Evolutionary conservation across 495 filamentous ascomycete species (phyloP).

Genomic region (Glutinoglossum americanum): DNA sequence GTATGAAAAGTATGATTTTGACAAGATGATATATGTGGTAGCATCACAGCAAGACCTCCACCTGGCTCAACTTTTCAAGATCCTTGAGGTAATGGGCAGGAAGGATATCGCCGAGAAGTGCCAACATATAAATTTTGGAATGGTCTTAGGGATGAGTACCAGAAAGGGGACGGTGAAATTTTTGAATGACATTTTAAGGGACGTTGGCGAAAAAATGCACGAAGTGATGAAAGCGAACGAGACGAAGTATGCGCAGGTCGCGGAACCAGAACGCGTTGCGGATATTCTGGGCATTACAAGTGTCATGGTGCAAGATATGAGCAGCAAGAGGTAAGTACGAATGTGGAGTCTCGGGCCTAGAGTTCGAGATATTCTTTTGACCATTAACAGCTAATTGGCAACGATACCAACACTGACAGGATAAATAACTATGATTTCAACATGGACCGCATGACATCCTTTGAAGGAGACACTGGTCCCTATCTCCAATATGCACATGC

Average conservation of each 20-base stretch:
- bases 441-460: slow-evolving; percentile 43
- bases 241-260: slow-evolving; percentile 41
- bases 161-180: slow-evolving; percentile 49
- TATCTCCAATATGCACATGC: slow-evolving; percentile 51
- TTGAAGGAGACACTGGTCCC: slow-evolving; percentile 48
- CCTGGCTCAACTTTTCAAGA: slow-evolving; percentile 49
- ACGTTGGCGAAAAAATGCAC: slow-evolving; percentile 49
- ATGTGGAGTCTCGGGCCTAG: background rate
- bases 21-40: slow-evolving; percentile 62
- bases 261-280: slow-evolving; percentile 31
- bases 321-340: slow-evolving; percentile 35
- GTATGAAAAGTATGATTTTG: slow-evolving; percentile 39
- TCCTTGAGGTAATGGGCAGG: slow-evolving; percentile 42
- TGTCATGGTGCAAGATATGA: slow-evolving; percentile 56
- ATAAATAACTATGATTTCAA: slow-evolving; percentile 45
- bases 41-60: slow-evolving; percentile 51
- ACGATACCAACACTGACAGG: slow-evolving; percentile 16
- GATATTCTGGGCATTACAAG: slow-evolving; percentile 38
- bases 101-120: slow-evolving; percentile 38
- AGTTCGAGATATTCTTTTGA: background rate
- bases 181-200: slow-evolving; percentile 41
- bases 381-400: background rate
- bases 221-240: slow-evolving; percentile 46
- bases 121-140: slow-evolving; percentile 54
- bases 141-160: slow-evolving; percentile 50